Percentiles rank a stretch among this genome's conserved stretches.
Conservation (phyloP, 2,329 filamentous ascomycete species). For the Exserohilum rostratum region DNA sequence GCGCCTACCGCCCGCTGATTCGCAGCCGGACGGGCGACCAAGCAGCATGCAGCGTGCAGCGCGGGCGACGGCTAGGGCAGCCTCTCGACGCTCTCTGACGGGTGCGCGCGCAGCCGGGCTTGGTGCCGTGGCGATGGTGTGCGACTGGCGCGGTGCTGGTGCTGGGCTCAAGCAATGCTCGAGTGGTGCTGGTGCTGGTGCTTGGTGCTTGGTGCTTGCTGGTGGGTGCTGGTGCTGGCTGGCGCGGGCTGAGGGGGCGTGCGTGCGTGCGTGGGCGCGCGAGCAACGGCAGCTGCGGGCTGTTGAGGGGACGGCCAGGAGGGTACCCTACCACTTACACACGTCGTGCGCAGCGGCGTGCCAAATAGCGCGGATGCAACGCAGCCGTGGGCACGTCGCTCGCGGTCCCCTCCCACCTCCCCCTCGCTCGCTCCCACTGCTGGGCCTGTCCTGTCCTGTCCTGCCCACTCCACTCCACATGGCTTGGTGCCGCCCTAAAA, state of each 20-base stretch:
- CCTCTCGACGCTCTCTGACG: too few species aligned
- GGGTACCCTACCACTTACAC: too few species aligned
- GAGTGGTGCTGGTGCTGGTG: conserved; percentile 18
- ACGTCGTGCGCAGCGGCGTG: not conserved
- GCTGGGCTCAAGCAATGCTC: too few species aligned
- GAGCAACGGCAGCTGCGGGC: conserved; percentile 6
- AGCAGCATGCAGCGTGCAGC: too few species aligned
- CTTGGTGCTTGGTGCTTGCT: too few species aligned
- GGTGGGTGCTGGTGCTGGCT: conserved; percentile 12
- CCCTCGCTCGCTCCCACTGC: conserved; percentile 1
- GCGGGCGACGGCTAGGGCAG: too few species aligned
- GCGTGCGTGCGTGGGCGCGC: not conserved
- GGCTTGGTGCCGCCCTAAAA: conserved; percentile 27
- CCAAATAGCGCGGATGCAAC: conserved; percentile 22
- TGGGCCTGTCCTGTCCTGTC: too few species aligned
- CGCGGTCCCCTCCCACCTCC: conserved; percentile 29
- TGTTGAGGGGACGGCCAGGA: conserved; percentile 3
- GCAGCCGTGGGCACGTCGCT: conserved; percentile 20
- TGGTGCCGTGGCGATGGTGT: too few species aligned
- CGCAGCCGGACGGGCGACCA: conserved; percentile 27
- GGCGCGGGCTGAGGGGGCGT: not conserved
- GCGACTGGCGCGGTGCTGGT: too few species aligned
- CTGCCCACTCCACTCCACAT: too few species aligned
- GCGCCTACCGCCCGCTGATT: conserved; percentile 35
- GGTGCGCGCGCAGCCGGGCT: too few species aligned